Percentiles rank a stretch among this genome's conserved stretches.
Evolutionary conservation across 1,284 basidiomycete genomes (phyloP).

Genomic region (Ceratobasidium sp.): DNA sequence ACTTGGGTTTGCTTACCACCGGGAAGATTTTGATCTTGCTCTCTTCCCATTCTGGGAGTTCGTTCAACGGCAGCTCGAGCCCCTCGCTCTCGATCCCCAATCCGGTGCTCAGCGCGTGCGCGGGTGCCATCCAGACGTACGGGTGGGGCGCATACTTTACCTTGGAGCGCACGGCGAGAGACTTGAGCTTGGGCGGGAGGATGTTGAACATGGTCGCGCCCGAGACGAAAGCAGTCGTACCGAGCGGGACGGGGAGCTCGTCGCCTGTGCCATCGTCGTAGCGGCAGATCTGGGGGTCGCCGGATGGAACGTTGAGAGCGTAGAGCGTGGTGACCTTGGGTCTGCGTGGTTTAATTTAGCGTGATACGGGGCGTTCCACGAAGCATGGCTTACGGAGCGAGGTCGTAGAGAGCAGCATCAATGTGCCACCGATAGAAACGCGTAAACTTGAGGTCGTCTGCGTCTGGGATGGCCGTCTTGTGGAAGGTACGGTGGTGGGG

Average conservation of each 20-base stretch:
- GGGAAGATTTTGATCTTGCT: constrained; percentile 75
- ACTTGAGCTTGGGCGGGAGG: constrained; percentile 78
- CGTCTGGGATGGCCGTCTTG: constrained; percentile 78
- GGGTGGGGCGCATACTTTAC: constrained; percentile 81
- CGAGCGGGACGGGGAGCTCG: constrained; percentile 81
- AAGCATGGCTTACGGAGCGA: constrained; percentile 63
- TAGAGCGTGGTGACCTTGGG: constrained; percentile 92
- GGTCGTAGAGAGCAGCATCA: constrained; percentile 90
- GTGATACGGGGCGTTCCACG: not conserved
- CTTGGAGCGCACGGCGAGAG: constrained; percentile 78
- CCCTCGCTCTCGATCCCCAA: constrained; percentile 83
- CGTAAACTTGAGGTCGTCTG: constrained; percentile 79
- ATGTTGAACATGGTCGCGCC: constrained; percentile 89
- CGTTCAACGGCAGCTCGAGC: constrained; percentile 68
- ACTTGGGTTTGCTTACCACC: constrained; percentile 60
- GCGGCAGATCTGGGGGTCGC: constrained; percentile 71
- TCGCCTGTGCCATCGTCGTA: constrained; percentile 94
- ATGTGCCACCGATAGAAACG: constrained; percentile 96
- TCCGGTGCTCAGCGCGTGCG: constrained; percentile 75
- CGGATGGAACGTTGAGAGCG: constrained; percentile 78
- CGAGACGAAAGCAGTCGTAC: constrained; percentile 80
- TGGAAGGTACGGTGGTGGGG: constrained; percentile 92
- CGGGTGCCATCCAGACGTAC: constrained; percentile 87
- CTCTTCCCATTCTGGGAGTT: constrained; percentile 81
- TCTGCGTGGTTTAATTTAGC: constrained; percentile 40